Evolutionary conservation across 2,329 filamentous ascomycete species (phyloP).

Genomic region (Sporothrix globosa): DNA sequence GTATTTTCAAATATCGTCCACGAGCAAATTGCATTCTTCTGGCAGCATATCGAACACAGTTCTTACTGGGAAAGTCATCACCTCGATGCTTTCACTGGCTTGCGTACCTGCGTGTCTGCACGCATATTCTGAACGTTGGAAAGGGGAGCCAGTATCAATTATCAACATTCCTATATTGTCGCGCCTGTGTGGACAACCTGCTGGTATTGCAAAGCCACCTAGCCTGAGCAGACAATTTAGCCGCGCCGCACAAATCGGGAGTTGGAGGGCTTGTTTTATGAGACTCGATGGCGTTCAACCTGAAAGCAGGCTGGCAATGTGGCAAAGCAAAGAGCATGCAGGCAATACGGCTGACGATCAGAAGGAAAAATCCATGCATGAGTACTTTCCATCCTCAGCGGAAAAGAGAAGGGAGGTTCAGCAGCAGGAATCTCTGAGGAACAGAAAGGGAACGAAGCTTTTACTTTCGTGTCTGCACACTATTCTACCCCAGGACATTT

Average conservation of each 20-base stretch:
- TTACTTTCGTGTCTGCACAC: neutral
- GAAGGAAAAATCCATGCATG: neutral
- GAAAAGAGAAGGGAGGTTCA: neutral
- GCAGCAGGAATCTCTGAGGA: neutral
- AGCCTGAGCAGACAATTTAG: conserved; percentile 1
- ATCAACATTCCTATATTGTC: neutral
- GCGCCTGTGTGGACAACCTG: neutral
- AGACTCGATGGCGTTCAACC: neutral
- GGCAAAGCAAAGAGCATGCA: neutral
- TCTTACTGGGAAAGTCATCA: neutral
- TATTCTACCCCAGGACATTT: conserved; percentile 28
- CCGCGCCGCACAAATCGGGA: conserved; percentile 18
- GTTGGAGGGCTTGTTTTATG: neutral
- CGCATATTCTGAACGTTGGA: neutral
- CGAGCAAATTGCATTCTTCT: neutral
- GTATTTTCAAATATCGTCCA: neutral
- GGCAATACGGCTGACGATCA: conserved; percentile 5
- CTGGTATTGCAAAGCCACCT: neutral
- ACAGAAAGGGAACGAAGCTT: neutral
- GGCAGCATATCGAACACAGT: neutral
- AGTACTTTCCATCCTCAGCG: too few relatives aligned
- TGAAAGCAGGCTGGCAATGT: neutral
- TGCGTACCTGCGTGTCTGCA: neutral
- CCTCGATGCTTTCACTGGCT: neutral
- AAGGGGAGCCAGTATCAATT: neutral